These are phyloP conservation scores for Salix udensis DNA, from an alignment of 345 rosid genomes.

Conservation along the genomic window DNA sequence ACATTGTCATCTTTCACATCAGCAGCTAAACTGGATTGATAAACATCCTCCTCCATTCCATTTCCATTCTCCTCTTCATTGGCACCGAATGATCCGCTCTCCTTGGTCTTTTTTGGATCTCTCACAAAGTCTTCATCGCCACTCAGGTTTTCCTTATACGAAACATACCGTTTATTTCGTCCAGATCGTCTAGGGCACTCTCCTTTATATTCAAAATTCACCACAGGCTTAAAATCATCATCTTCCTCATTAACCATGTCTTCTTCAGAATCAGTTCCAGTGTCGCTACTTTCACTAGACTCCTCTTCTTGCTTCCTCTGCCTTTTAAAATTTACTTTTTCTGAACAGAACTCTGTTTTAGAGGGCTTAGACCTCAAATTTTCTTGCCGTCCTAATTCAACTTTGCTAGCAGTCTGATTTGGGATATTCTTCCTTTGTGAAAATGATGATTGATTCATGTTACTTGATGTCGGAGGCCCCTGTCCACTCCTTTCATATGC, in stretches of 20 bases:
- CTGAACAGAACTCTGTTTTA: slow-evolving; percentile 25
- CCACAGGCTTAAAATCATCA: slow-evolving; percentile 36
- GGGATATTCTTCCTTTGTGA: slow-evolving; percentile 41
- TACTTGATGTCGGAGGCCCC: slow-evolving; percentile 26
- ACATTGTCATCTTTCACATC: slow-evolving; percentile 22
- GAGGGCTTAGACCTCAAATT: slow-evolving; percentile 26
- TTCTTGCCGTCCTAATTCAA: slow-evolving; percentile 33
- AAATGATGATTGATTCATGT: slow-evolving; percentile 31
- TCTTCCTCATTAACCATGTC: slow-evolving; percentile 27
- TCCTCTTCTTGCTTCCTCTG: slow-evolving; percentile 45
- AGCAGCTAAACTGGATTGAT: slow-evolving; percentile 21
- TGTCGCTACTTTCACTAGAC: slow-evolving; percentile 51
- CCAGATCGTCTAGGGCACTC: slow-evolving; percentile 58
- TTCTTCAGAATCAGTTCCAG: slow-evolving; percentile 39
- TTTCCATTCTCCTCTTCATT: slow-evolving; percentile 21
- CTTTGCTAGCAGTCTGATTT: slow-evolving; percentile 38
- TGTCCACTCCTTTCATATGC: slow-evolving; percentile 44
- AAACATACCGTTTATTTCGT: slow-evolving; percentile 59
- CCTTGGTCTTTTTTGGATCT: slow-evolving; percentile 35
- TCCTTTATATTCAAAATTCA: slow-evolving; percentile 22
- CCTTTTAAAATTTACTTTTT: slow-evolving; percentile 43
- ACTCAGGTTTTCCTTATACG: slow-evolving; percentile 58
- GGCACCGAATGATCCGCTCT: slow-evolving; percentile 22
- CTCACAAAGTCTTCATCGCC: slow-evolving; percentile 49
- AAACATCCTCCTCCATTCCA: slow-evolving; percentile 18